Percentiles rank a stretch among this genome's conserved stretches.
These are phyloP conservation scores for Trichoderma koningiopsis DNA, from an alignment of 2,329 filamentous ascomycete genomes.

Conservation along the genomic window DNA sequence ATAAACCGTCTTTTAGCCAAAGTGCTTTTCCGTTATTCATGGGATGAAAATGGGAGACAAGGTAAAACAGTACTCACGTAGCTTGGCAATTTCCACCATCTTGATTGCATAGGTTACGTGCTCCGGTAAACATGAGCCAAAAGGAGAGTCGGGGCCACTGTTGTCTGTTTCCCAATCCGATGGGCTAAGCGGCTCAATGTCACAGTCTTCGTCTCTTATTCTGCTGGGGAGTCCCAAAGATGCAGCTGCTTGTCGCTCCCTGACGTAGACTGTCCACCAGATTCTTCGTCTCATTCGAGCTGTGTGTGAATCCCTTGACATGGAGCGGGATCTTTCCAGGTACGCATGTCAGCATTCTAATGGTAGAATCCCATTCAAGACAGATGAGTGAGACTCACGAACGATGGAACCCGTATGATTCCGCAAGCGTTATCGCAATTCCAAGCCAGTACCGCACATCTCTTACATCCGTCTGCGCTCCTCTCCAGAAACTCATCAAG, in stretches of 20 bases:
- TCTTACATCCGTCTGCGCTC: conserved; percentile 50
- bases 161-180: conserved; percentile 37
- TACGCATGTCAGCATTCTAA: neutral
- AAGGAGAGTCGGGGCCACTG: conserved; percentile 30
- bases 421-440: conserved; percentile 53
- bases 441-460: conserved; percentile 54
- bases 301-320: conserved; percentile 33
- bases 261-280: conserved; percentile 58
- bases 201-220: conserved; percentile 44
- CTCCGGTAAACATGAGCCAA: conserved; percentile 38
- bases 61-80: conserved; percentile 34
- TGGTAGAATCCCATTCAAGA: no score
- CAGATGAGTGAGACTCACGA: conserved; percentile 32
- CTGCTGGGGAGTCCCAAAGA: conserved; percentile 42
- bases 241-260: conserved; percentile 43
- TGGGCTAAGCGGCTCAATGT: conserved; percentile 39
- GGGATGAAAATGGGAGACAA: neutral
- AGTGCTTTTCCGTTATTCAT: neutral
- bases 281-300: conserved; percentile 48
- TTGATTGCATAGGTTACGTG: conserved; percentile 42
- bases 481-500: conserved; percentile 58
- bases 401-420: conserved; percentile 51
- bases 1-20: neutral
- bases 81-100: conserved; percentile 42
- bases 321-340: conserved; percentile 33